Evolutionary conservation across 805 yeast genomes (phyloP).

Genomic region (Candida coleopterorum): DNA sequence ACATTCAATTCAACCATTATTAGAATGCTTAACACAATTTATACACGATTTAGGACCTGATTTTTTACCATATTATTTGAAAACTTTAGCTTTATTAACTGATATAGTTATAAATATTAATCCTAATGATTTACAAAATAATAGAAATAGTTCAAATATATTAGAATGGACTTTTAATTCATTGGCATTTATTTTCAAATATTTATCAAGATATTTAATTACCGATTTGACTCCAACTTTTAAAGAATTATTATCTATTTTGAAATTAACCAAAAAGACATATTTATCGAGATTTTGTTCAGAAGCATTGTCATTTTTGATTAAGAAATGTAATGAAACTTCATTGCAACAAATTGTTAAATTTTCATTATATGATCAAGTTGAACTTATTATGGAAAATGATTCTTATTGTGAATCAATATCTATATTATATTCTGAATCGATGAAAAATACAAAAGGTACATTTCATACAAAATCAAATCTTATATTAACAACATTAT

Average conservation of each 20-base stretch:
- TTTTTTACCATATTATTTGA: constrained; percentile 64
- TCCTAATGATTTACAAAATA: constrained; percentile 48
- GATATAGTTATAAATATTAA: constrained; percentile 36
- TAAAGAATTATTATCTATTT: constrained; percentile 55
- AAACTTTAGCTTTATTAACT: constrained; percentile 48
- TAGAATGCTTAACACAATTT: constrained; percentile 76
- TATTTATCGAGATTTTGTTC: constrained; percentile 80
- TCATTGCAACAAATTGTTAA: constrained; percentile 44
- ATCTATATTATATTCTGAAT: constrained; percentile 60
- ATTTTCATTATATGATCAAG: constrained; percentile 34
- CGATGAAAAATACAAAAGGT: constrained; percentile 67
- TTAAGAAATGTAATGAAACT: constrained; percentile 58
- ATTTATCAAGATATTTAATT: constrained; percentile 61
- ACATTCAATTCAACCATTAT: constrained; percentile 70
- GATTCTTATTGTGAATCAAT: constrained; percentile 54
- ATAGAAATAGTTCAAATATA: constrained; percentile 51
- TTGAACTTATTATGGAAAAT: constrained; percentile 28
- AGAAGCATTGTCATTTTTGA: constrained; percentile 80
- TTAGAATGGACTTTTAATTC: constrained; percentile 83
- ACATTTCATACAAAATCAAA: constrained; percentile 71
- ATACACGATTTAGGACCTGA: constrained; percentile 92
- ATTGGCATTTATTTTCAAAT: constrained; percentile 85
- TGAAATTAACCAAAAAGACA: constrained; percentile 53
- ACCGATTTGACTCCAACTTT: constrained; percentile 69
- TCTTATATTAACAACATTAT: constrained; percentile 41